Conservation (phyloP, 768 basidiomycete genomes). For the Mycena polygramma region DNA sequence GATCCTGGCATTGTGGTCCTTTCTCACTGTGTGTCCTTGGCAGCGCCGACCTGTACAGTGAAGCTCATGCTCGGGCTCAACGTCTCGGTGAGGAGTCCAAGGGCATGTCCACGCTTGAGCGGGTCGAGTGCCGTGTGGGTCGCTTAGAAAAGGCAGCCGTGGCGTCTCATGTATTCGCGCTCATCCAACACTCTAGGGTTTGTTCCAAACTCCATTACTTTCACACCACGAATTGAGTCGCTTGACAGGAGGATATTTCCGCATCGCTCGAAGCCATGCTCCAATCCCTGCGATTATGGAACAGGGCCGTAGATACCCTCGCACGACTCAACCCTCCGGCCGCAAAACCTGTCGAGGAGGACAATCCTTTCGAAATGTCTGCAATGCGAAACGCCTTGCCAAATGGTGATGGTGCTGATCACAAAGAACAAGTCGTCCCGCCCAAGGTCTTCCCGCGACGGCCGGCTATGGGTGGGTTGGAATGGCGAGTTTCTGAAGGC, state of each 20-base stretch:
- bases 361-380: slow-evolving; percentile 72
- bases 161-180: slow-evolving; percentile 77
- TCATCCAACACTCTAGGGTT: slow-evolving; percentile 79
- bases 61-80: slow-evolving; percentile 66
- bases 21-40: slow-evolving; percentile 11
- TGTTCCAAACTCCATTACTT: slow-evolving; percentile 17
- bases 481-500: slow-evolving; percentile 84
- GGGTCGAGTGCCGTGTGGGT: slow-evolving; percentile 70
- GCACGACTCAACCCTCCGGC: slow-evolving; percentile 65
- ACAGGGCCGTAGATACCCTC: slow-evolving; percentile 79
- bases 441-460: slow-evolving; percentile 47
- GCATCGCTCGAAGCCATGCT: slow-evolving; percentile 69
- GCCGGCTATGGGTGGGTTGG: slow-evolving; percentile 65
- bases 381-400: slow-evolving; percentile 58
- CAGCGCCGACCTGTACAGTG: slow-evolving; percentile 69
- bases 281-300: slow-evolving; percentile 84
- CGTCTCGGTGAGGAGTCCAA: slow-evolving; percentile 59
- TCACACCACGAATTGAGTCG: not conserved
- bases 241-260: slow-evolving; percentile 69
- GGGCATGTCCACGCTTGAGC: slow-evolving; percentile 62
- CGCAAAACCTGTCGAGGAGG: slow-evolving; percentile 49
- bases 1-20: not conserved
- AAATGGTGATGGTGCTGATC: slow-evolving; percentile 35
- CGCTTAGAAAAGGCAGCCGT: slow-evolving; percentile 78
- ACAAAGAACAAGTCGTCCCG: slow-evolving; percentile 38